Percentiles rank a stretch among this genome's conserved stretches.
Conservation (phyloP, 257 asterid genomes). For the Fraxinus cuspidata region DNA sequence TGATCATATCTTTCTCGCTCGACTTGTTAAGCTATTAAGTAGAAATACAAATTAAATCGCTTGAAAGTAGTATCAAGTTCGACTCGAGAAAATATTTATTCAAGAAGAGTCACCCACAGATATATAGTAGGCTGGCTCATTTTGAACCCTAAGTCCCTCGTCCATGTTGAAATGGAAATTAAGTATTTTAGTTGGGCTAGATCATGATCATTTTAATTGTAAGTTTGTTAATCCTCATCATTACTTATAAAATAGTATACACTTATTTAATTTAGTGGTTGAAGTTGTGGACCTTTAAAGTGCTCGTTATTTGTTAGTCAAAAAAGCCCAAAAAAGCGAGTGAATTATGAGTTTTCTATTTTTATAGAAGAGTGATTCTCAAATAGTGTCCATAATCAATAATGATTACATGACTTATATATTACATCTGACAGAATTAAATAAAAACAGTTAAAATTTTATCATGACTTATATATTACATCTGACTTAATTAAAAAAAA, state of each 20-base stretch:
- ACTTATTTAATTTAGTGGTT: conserved; percentile 7
- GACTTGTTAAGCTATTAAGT: not conserved
- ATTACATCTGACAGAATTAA: not conserved
- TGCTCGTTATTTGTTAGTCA: conserved; percentile 22
- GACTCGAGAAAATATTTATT: too few relatives aligned
- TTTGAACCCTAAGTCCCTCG: too few relatives aligned
- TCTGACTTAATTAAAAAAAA: not conserved
- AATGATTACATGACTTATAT: conserved; percentile 1
- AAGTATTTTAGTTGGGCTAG: not conserved
- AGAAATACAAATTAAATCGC: not conserved
- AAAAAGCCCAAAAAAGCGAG: not conserved
- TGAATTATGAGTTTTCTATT: not conserved
- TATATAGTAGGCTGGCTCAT: not conserved
- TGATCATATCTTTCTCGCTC: too few relatives aligned
- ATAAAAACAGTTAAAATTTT: not conserved
- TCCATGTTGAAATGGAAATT: too few relatives aligned
- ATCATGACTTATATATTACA: not conserved
- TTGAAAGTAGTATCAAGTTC: not conserved
- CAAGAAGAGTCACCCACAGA: not conserved
- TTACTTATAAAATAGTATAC: too few relatives aligned
- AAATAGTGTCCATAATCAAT: not conserved
- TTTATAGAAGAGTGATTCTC: not conserved
- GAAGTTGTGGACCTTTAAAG: conserved; percentile 21
- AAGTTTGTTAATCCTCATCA: not conserved
- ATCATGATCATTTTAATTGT: not conserved